Base-by-base conservation (phyloP, 2,329 filamentous ascomycete species). In the Pyrenophora tritici-repentis region DNA sequence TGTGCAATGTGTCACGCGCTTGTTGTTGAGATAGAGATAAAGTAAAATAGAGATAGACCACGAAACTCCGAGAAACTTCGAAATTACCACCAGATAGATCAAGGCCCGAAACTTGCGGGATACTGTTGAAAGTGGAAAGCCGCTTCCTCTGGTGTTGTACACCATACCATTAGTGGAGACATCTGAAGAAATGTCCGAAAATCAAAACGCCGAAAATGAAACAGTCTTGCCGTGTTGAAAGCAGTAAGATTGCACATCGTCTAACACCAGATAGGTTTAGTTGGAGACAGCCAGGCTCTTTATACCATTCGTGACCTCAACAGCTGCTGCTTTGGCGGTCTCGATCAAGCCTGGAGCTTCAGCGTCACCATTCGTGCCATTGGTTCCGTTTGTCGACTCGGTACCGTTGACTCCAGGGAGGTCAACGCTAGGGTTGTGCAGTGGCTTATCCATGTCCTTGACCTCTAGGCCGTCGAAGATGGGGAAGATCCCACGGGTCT, bases 401-500 rank as follows among this genome's bases (percentile, higher is more conserved):
- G 42, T 32, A n/a, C 50, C 56, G 12, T 61, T 58, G 2, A 53
- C 10, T 14, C 32, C 34, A n/a, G 58, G 51, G 17, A 54, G 6
- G 12, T 58, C 58, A 31, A 53, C 50, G 24, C 36, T 55, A 14
- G 50, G 42, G 18, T 35, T 32, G 40, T 69, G 62, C 14, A 75
- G 55, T 14, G 64, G 64, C 50, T 78, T 74, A 2, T 89, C 83
- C 42, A 91, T 76, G 55, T 86, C 83, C 38, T 84, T 76, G n/a
- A 90, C 85, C 54, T 83, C 73, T 3, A 99, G 81, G 18, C 85
- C 91, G 13, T 92, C 83, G 71, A 99, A 94, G 20, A 97, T 80
- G 38, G 89, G 83, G 72, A 96, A 97, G 62, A 99, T 89, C 47
- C 86, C 87, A 44, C 85, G 82, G 47, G 85, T 85, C 64, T 91